Base-by-base conservation (phyloP, 1,284 basidiomycete species). In the Coriolopsis trogii region DNA sequence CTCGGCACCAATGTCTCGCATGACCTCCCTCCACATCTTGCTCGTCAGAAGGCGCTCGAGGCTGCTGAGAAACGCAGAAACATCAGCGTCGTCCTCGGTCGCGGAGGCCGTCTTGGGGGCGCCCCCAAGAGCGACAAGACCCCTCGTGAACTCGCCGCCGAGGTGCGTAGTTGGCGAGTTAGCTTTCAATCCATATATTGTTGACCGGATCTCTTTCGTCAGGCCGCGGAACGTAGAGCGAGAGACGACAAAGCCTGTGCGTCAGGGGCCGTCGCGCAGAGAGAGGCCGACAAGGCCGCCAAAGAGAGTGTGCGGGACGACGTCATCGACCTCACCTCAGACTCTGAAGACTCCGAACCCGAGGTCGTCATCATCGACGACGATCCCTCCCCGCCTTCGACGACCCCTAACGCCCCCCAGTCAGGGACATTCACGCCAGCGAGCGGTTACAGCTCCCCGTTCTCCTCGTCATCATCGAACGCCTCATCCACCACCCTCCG, bases 181-280 rank as follows among this genome's bases (percentile, higher is more conserved):
- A n/a, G n/a, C n/a, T n/a, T n/a, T n/a, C n/a, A n/a, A n/a, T n/a
- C n/a, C n/a, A n/a, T n/a, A n/a, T n/a, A n/a, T n/a, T n/a, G n/a
- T n/a, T 47, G 13, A 28, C 10, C 20, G 24, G 41, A n/a, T 13
- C 34, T 47, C 30, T 31, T 18, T 16, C 30, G 4, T 6, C 63
- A 94, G 91, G 93, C 93, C 39, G 93, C 93, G 0, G 91, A 93
- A 64, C 78, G 87, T 48, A 76, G 93, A 50, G 73, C 77, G 3
- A 72, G 72, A 18, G 93, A 95, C 61, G 85, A 89, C 61, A 85
- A 84, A 64, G 67, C 79, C 0, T 94, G 91, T 64, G 86, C 79
- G 2, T 85, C 82, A 28, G 86, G 84, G 3, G 68, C 72, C 13
- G 51, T 73, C 20, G 85, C 83, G 1, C 73, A 83, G 53, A 76